These are phyloP conservation scores for Nakataea oryzae DNA, from an alignment of 2,329 filamentous ascomycete species.

Conservation along the genomic window DNA sequence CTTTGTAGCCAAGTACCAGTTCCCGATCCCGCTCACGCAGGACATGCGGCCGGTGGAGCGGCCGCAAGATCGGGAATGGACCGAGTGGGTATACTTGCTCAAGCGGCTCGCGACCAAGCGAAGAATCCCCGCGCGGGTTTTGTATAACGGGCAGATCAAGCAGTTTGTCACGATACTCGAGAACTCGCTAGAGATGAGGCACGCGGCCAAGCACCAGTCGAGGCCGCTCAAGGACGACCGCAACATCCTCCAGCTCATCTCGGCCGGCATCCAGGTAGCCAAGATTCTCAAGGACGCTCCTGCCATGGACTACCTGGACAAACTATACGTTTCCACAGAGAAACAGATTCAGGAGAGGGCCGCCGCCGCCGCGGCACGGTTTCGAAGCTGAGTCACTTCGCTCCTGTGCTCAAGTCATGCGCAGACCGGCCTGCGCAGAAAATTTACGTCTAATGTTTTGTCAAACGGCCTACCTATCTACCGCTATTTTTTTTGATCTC, in stretches of 20 bases:
- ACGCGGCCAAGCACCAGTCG: slow-evolving; percentile 74
- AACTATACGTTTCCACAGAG: slow-evolving; percentile 74
- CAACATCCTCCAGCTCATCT: slow-evolving; percentile 80
- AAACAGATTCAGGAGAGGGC: slow-evolving; percentile 62
- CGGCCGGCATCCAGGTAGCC: slow-evolving; percentile 76
- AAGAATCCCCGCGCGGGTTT: slow-evolving; percentile 69
- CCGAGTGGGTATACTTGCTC: slow-evolving; percentile 81
- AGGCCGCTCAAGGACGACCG: slow-evolving; percentile 79
- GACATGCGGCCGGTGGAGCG: slow-evolving; percentile 70
- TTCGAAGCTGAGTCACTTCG: slow-evolving; percentile 16
- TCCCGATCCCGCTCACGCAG: slow-evolving; percentile 73
- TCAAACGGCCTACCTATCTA: neutral
- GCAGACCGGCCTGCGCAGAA: neutral
- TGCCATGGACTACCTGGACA: slow-evolving; percentile 75
- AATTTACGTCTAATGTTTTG: neutral
- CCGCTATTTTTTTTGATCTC: too few relatives aligned
- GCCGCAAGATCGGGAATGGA: slow-evolving; percentile 76
- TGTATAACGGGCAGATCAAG: slow-evolving; percentile 87
- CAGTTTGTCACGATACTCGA: slow-evolving; percentile 82
- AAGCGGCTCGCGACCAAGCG: slow-evolving; percentile 80
- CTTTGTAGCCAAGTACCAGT: slow-evolving; percentile 85
- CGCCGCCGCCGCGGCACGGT: slow-evolving; percentile 28
- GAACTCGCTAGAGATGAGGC: slow-evolving; percentile 80
- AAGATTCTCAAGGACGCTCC: slow-evolving; percentile 77
- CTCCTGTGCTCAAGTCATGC: neutral